Conservation (phyloP, 2,329 filamentous ascomycete genomes). For the Nothopassalora personata region DNA sequence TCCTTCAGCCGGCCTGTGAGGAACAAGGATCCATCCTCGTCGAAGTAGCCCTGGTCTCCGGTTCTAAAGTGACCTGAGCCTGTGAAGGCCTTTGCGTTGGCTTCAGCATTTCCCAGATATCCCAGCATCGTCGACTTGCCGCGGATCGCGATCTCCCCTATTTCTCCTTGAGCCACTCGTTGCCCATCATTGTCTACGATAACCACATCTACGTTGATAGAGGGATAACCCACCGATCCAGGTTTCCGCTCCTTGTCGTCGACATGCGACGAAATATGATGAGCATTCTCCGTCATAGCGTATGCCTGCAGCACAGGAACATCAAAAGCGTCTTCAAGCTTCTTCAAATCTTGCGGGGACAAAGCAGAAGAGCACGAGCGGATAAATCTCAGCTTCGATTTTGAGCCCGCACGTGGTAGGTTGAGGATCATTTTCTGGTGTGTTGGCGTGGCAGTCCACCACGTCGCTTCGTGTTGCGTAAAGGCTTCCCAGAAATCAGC, state of each 20-base stretch:
- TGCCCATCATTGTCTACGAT: constrained; percentile 59
- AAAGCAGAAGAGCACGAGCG: constrained; percentile 79
- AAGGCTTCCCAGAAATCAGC: constrained; percentile 77
- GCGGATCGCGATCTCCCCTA: constrained; percentile 73
- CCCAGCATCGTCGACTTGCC: constrained; percentile 75
- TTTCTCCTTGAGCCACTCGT: constrained; percentile 62
- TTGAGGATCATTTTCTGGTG: constrained; percentile 73
- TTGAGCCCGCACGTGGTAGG: constrained; percentile 57
- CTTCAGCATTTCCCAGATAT: constrained; percentile 73
- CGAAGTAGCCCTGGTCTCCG: constrained; percentile 75
- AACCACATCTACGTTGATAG: constrained; percentile 79
- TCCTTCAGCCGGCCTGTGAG: constrained; percentile 92
- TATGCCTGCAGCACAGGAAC: constrained; percentile 80
- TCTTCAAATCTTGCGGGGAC: constrained; percentile 73
- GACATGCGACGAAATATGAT: constrained; percentile 66
- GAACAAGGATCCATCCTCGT: constrained; percentile 71
- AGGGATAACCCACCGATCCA: constrained; percentile 72
- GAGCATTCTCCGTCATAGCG: constrained; percentile 83
- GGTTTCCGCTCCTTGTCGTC: constrained; percentile 50
- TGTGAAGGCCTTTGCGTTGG: constrained; percentile 69
- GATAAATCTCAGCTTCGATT: constrained; percentile 76
- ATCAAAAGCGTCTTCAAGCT: constrained; percentile 66
- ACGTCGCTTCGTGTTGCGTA: constrained; percentile 66
- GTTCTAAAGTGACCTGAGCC: constrained; percentile 74
- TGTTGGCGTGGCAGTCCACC: constrained; percentile 84